Percentiles rank a stretch among this genome's conserved stretches.
Evolutionary conservation across 352 stramenopile species (phyloP).

Genomic region (Phytophthora tentaculata): DNA sequence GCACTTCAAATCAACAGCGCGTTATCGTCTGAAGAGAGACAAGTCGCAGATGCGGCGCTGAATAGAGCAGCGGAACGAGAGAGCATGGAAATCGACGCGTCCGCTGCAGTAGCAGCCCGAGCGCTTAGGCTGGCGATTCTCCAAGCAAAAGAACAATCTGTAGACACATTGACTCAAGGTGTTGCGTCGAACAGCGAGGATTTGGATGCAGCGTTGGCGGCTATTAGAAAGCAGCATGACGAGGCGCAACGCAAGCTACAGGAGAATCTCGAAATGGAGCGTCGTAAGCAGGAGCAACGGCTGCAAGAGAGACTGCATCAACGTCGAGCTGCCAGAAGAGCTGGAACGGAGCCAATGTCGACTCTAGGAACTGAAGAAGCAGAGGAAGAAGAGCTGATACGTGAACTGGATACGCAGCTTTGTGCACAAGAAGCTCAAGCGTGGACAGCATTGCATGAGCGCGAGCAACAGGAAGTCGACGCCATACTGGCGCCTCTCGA

Average conservation of each 20-base stretch:
- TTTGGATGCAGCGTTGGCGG: conserved; percentile 28
- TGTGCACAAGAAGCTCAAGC: conserved; percentile 19
- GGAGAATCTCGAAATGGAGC: conserved; percentile 31
- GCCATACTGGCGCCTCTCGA: conserved; percentile 25
- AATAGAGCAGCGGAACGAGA: conserved; percentile 29
- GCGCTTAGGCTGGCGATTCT: conserved; percentile 26
- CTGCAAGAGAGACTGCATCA: conserved; percentile 36
- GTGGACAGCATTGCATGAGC: conserved; percentile 12
- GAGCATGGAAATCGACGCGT: conserved; percentile 24
- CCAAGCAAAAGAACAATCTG: conserved; percentile 9
- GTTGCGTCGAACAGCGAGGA: conserved; percentile 18
- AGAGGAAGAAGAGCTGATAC: conserved; percentile 23
- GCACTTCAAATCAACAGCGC: conserved; percentile 17
- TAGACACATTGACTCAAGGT: conserved; percentile 22
- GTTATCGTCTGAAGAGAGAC: conserved; percentile 18
- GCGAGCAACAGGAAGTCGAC: conserved; percentile 25
- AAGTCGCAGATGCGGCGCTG: conserved; percentile 18
- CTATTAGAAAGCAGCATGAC: conserved; percentile 24
- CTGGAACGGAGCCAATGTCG: conserved; percentile 6
- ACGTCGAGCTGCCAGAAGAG: conserved; percentile 24
- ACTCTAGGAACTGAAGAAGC: conserved; percentile 18
- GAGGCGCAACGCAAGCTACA: conserved; percentile 25
- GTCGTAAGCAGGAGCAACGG: conserved; percentile 37
- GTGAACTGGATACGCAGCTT: conserved; percentile 18
- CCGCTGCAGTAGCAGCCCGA: conserved; percentile 12